Conservation (phyloP, 2,329 filamentous ascomycete species). For the Didymella pinodella region DNA sequence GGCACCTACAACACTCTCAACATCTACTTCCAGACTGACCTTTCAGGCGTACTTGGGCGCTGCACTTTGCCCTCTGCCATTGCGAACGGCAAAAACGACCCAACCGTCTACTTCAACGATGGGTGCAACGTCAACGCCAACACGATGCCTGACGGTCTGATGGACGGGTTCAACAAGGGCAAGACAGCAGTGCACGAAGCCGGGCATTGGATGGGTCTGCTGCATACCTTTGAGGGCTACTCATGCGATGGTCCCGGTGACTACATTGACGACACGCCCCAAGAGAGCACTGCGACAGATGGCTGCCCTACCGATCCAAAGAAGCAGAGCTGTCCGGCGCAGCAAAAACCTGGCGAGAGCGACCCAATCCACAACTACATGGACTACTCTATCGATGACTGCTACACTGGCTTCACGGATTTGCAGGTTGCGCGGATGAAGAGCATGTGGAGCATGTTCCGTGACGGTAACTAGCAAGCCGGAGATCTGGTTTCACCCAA, state of each 20-base stretch:
- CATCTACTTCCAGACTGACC: conserved; percentile 67
- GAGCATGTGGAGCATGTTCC: conserved; percentile 59
- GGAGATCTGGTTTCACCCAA: background rate
- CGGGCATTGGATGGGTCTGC: conserved; percentile 58
- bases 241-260: conserved; percentile 56
- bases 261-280: conserved; percentile 55
- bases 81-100: conserved; percentile 50
- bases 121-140: conserved; percentile 66
- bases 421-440: conserved; percentile 61
- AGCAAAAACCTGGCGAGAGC: conserved; percentile 43
- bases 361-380: conserved; percentile 68
- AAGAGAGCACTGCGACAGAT: conserved; percentile 57
- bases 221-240: conserved; percentile 59
- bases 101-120: conserved; percentile 58
- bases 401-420: conserved; percentile 62
- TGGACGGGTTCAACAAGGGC: conserved; percentile 59
- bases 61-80: conserved; percentile 60
- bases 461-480: conserved; percentile 42
- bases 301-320: conserved; percentile 60
- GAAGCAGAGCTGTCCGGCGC: conserved; percentile 61
- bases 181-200: conserved; percentile 59
- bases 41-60: conserved; percentile 61
- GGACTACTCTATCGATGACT: conserved; percentile 66
- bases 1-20: conserved; percentile 65
- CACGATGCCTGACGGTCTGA: conserved; percentile 62